A percentile compares a stretch with the other conserved stretches of the same genome.
phyloP scores from a whole-genome alignment of 208 protist genomes.

The Polymyxa betae region DNA sequence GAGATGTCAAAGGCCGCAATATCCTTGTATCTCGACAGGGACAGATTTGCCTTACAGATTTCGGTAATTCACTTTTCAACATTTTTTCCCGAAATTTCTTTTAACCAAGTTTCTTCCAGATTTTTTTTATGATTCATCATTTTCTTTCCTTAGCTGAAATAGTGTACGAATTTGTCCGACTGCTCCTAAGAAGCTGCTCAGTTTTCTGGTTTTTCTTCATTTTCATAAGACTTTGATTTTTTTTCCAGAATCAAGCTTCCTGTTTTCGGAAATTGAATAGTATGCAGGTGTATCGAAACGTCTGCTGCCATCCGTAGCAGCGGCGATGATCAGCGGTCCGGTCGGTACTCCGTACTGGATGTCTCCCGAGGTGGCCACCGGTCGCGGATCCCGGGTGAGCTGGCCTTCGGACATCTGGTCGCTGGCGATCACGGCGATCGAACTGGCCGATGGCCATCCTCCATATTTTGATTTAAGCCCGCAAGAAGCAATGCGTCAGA shows the following conservation, averaged over 20 bases:
- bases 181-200: not conserved
- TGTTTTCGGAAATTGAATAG: too few species aligned
- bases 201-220: conserved; percentile 16
- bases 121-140: too few species aligned
- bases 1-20: conserved; percentile 67
- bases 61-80: conserved; percentile 47
- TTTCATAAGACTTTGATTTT: not conserved
- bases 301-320: not conserved
- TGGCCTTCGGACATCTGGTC: conserved; percentile 67
- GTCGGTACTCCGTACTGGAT: conserved; percentile 69
- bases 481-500: conserved; percentile 58
- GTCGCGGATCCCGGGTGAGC: conserved; percentile 63
- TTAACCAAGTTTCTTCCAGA: too few species aligned
- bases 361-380: conserved; percentile 66
- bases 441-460: conserved; percentile 62
- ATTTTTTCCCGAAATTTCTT: not conserved
- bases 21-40: conserved; percentile 64
- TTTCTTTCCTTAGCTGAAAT: not conserved
- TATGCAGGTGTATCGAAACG: conserved; percentile 31
- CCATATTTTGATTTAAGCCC: conserved; percentile 61
- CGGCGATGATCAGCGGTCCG: conserved; percentile 16
- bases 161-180: not conserved
- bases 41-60: conserved; percentile 62
- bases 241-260: conserved; percentile 6
- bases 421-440: conserved; percentile 68